phyloP scores from a whole-genome alignment of 2,329 filamentous ascomycete species.

The Plectosphaerella sp. region DNA sequence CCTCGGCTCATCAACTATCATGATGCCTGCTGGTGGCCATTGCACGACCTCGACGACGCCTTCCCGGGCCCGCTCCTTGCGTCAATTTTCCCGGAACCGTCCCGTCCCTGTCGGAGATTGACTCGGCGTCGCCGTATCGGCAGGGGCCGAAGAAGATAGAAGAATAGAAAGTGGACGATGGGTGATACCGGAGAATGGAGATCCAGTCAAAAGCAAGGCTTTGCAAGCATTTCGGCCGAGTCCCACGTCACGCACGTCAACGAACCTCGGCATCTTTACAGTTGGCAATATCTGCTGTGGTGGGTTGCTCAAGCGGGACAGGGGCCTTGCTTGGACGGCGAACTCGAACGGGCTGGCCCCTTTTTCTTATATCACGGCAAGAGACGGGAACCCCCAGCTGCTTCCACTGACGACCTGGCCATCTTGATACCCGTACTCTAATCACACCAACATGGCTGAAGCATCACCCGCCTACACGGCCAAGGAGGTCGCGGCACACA shows the following conservation, averaged over 20 bases:
- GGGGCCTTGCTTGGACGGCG: too few relatives aligned
- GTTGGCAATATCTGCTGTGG: too few relatives aligned
- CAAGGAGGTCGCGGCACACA: slow-evolving; percentile 45
- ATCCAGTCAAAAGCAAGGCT: not conserved
- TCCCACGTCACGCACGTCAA: not conserved
- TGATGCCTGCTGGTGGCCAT: too few relatives aligned
- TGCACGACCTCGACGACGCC: too few relatives aligned
- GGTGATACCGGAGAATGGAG: too few relatives aligned
- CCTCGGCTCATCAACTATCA: not conserved
- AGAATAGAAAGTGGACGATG: too few relatives aligned
- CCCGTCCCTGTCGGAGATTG: not conserved
- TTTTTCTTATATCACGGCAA: too few relatives aligned
- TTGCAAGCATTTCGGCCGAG: not conserved
- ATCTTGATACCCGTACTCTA: not conserved
- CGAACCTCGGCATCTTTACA: not conserved
- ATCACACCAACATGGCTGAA: slow-evolving; percentile 11
- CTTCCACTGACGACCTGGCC: not conserved
- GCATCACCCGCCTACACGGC: slow-evolving; percentile 20
- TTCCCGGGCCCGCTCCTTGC: not conserved
- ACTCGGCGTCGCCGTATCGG: not conserved
- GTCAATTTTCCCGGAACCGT: not conserved
- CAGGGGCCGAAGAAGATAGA: not conserved
- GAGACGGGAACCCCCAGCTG: not conserved
- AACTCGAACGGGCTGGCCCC: too few relatives aligned
- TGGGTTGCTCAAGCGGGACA: too few relatives aligned